Evolutionary conservation across 352 stramenopile species (phyloP).

Genomic region (Phytophthora cryptogea): DNA sequence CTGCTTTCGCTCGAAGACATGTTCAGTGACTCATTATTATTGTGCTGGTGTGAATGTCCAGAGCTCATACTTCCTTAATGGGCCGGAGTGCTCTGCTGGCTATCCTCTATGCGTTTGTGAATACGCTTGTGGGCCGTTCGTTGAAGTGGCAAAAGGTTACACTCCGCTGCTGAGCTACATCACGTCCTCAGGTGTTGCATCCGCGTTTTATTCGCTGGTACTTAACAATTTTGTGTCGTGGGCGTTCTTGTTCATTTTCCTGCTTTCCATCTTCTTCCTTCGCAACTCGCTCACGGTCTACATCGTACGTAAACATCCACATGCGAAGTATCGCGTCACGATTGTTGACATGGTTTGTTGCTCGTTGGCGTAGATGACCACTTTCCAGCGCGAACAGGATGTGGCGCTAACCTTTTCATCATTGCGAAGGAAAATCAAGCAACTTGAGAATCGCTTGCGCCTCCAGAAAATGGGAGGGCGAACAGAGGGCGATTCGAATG

Average conservation of each 20-base stretch:
- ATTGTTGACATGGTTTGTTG: neutral
- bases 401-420: constrained; percentile 53
- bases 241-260: constrained; percentile 35
- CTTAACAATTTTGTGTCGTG: constrained; percentile 48
- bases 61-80: constrained; percentile 51
- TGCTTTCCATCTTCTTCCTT: constrained; percentile 52
- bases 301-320: constrained; percentile 26
- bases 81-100: constrained; percentile 40
- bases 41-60: constrained; percentile 20
- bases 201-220: constrained; percentile 39
- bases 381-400: constrained; percentile 51
- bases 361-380: constrained; percentile 36
- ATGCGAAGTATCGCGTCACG: too few species aligned
- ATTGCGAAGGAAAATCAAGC: constrained; percentile 62
- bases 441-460: constrained; percentile 61
- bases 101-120: constrained; percentile 68
- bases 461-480: constrained; percentile 46
- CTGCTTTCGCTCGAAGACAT: neutral
- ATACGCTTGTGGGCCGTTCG: constrained; percentile 69
- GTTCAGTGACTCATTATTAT: constrained; percentile 3
- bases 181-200: constrained; percentile 33
- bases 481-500: constrained; percentile 8
- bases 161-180: constrained; percentile 39
- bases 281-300: constrained; percentile 62
- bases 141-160: constrained; percentile 45